phyloP scores from a whole-genome alignment of 2,329 filamentous ascomycete species.

The Metarhizium guizhouense region DNA sequence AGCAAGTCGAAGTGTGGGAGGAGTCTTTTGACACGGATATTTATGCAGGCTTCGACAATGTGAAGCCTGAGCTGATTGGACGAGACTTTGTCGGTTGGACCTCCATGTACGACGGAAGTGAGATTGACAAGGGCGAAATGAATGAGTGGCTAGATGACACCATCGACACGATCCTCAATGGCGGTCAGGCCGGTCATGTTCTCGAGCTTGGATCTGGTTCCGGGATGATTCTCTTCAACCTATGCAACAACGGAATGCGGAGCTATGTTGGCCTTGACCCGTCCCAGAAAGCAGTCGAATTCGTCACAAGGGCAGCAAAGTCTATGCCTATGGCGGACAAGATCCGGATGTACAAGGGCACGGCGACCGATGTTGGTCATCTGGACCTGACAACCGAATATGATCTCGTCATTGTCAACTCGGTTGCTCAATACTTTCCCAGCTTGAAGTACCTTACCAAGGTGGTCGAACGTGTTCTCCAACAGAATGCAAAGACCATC shows the following conservation, averaged over 20 bases:
- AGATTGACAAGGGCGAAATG: not conserved
- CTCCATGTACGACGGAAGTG: constrained; percentile 1
- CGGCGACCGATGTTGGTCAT: constrained; percentile 11
- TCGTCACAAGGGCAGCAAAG: constrained; percentile 10
- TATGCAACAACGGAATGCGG: constrained; percentile 7
- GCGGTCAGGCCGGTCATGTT: constrained; percentile 8
- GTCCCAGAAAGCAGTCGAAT: constrained; percentile 12
- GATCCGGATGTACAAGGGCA: constrained; percentile 10
- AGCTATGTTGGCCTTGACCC: constrained; percentile 21
- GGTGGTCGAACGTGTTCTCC: constrained; percentile 7
- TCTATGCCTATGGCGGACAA: constrained; percentile 10
- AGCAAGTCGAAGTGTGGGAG: constrained; percentile 1
- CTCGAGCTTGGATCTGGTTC: constrained; percentile 21
- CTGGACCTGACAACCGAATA: constrained; percentile 2
- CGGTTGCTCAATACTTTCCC: constrained; percentile 20
- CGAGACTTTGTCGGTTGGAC: constrained; percentile 1
- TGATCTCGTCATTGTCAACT: constrained; percentile 17
- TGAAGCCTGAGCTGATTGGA: not conserved
- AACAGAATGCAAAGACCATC: not conserved
- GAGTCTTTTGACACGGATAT: not conserved
- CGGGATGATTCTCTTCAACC: constrained; percentile 23
- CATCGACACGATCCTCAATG: not conserved
- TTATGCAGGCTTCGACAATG: not conserved
- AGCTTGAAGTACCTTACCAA: constrained; percentile 14
- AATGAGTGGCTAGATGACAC: constrained; percentile 5